Conservation (phyloP, 345 rosid genomes). For the Corchorus capsularis region DNA sequence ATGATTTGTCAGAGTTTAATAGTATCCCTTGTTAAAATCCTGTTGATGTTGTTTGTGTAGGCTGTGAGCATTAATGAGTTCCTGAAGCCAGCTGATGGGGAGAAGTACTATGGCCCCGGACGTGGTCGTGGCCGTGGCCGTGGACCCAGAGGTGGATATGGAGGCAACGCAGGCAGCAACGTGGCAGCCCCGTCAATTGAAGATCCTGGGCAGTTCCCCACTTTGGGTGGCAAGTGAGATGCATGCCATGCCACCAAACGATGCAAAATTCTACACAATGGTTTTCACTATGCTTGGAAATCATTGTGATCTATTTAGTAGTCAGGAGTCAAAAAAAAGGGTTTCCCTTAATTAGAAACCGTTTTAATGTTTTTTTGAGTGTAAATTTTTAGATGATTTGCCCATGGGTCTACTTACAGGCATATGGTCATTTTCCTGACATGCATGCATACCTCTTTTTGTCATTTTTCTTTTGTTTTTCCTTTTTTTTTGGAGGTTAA, state of each 20-base stretch:
- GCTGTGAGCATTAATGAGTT: conserved; percentile 90
- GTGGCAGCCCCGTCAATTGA: conserved; percentile 67
- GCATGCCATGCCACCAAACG: too few species aligned
- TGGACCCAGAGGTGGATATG: conserved; percentile 61
- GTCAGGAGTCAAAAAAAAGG: conserved; percentile 16
- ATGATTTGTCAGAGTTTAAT: not conserved
- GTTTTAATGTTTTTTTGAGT: conserved; percentile 34
- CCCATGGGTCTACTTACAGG: conserved; percentile 24
- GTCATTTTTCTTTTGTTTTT: not conserved
- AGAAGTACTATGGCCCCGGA: conserved; percentile 50
- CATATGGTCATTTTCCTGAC: not conserved
- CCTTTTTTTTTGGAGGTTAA: not conserved
- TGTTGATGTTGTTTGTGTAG: conserved; percentile 32
- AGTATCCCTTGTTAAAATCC: not conserved
- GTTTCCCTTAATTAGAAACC: conserved; percentile 33
- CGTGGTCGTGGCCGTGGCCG: conserved; percentile 81
- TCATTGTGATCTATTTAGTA: conserved; percentile 24
- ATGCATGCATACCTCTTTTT: conserved; percentile 27
- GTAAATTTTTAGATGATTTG: conserved; percentile 49
- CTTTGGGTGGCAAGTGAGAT: conserved; percentile 86
- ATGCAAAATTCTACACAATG: conserved; percentile 6
- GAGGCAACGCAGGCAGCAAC: conserved; percentile 33
- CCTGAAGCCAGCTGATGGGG: conserved; percentile 94
- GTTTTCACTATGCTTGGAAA: conserved; percentile 18
- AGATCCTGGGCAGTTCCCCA: conserved; percentile 87